A percentile compares a stretch with the other conserved stretches of the same genome.
Evolutionary conservation across 2,329 filamentous ascomycete genomes (phyloP).

Genomic region (Arthrobotrys sinensis): DNA sequence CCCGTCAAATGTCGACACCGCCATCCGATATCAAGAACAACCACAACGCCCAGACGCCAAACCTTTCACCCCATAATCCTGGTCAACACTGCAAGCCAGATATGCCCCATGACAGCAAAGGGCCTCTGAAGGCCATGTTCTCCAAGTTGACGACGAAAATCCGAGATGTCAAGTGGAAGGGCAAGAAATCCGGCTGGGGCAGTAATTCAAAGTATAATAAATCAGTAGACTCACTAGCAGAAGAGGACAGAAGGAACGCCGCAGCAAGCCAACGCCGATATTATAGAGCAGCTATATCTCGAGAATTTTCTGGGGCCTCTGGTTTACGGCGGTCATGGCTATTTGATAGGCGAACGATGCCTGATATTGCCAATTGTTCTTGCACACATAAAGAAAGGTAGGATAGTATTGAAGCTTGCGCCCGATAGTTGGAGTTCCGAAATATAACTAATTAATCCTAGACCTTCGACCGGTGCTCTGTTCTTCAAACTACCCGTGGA

Average conservation of each 20-base stretch:
- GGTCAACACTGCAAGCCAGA: conserved; percentile 16
- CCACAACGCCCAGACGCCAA: conserved; percentile 28
- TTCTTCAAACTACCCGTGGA: conserved; percentile 56
- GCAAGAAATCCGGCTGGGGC: conserved; percentile 2
- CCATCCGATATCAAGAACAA: conserved; percentile 31
- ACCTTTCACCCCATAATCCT: background rate
- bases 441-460: background rate
- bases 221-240: background rate
- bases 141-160: conserved; percentile 44
- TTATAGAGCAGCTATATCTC: conserved; percentile 9
- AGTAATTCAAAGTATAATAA: conserved; percentile 15
- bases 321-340: conserved; percentile 55
- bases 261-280: background rate
- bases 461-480: conserved; percentile 29
- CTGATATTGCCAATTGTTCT: conserved; percentile 10
- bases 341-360: conserved; percentile 42
- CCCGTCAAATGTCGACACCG: conserved; percentile 33
- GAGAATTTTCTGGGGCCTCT: conserved; percentile 35
- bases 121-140: conserved; percentile 33
- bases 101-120: conserved; percentile 7
- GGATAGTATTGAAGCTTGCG: background rate
- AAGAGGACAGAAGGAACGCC: background rate
- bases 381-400: conserved; percentile 38
- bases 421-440: background rate
- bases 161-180: conserved; percentile 25